Conservation (phyloP, 768 basidiomycete genomes). For the Cyclocybe cylindracea region DNA sequence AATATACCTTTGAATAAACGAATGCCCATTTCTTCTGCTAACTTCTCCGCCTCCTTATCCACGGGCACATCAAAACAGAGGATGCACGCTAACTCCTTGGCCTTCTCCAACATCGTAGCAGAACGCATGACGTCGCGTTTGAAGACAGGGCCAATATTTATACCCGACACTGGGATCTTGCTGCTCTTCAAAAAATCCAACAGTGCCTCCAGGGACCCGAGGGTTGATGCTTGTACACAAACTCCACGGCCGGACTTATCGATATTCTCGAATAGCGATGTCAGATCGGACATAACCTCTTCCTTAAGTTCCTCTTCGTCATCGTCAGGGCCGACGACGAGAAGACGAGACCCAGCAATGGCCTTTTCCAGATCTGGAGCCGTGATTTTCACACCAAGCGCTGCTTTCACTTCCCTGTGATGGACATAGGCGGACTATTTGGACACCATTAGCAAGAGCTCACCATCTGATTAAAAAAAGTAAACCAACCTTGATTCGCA, state of each 20-base stretch:
- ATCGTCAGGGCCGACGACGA: conserved; percentile 93
- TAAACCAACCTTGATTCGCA: conserved; percentile 84
- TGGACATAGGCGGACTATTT: conserved; percentile 91
- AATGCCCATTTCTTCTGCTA: conserved; percentile 95
- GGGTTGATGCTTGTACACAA: conserved; percentile 95
- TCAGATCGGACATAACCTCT: conserved; percentile 96
- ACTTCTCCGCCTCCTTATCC: conserved; percentile 88
- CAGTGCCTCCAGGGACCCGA: conserved; percentile 95
- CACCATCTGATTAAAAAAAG: conserved; percentile 3
- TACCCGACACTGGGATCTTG: conserved; percentile 97
- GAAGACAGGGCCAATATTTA: conserved; percentile 97
- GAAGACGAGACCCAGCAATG: conserved; percentile 92
- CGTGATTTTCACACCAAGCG: conserved; percentile 92
- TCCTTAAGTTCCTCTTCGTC: conserved; percentile 95
- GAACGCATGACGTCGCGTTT: conserved; percentile 94
- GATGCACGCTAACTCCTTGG: conserved; percentile 92
- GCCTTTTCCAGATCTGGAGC: conserved; percentile 97
- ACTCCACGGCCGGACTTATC: conserved; percentile 97
- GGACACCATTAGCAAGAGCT: conserved; percentile 12
- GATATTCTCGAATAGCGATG: conserved; percentile 83
- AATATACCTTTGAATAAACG: conserved; percentile 85
- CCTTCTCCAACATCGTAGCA: conserved; percentile 93
- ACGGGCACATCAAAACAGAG: conserved; percentile 96
- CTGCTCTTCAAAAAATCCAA: conserved; percentile 92
- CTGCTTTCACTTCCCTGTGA: conserved; percentile 96